A percentile compares a stretch with the other conserved stretches of the same genome.
Conservation (phyloP, 495 filamentous ascomycete species). For the Penicillium robsamsonii region DNA sequence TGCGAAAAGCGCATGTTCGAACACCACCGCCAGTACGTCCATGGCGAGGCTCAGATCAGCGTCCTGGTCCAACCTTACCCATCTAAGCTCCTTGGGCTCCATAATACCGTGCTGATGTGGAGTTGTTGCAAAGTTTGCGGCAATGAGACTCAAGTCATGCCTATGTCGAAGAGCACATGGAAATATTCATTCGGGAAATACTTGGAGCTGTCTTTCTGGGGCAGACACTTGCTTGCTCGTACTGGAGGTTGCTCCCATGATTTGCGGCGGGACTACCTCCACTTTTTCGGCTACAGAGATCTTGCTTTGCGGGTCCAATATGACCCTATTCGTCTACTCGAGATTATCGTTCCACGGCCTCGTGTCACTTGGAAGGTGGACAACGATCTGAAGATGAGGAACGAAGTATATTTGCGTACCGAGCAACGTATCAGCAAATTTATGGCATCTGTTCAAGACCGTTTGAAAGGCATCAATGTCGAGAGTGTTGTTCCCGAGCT, state of each 20-base stretch:
- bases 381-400: conserved; percentile 84
- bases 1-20: conserved; percentile 89
- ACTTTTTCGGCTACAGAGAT: conserved; percentile 88
- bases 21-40: conserved; percentile 95
- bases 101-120: conserved; percentile 94
- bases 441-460: conserved; percentile 77
- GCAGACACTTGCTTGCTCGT: conserved; percentile 72
- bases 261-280: conserved; percentile 83
- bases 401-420: conserved; percentile 78
- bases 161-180: conserved; percentile 95
- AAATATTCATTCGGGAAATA: conserved; percentile 99
- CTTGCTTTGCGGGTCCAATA: conserved; percentile 86
- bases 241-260: conserved; percentile 89
- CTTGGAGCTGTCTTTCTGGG: conserved; percentile 95
- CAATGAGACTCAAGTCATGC: conserved; percentile 82
- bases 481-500: conserved; percentile 89
- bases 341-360: conserved; percentile 88
- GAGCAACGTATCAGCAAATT: conserved; percentile 81
- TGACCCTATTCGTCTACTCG: conserved; percentile 86
- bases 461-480: conserved; percentile 82
- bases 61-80: conserved; percentile 78
- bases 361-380: conserved; percentile 97
- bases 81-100: conserved; percentile 64
- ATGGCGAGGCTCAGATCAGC: conserved; percentile 90
- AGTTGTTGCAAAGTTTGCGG: conserved; percentile 89